These are phyloP conservation scores for Leccinum brunneo-olivaceum DNA, from an alignment of 1,284 basidiomycete species.

Conservation along the genomic window DNA sequence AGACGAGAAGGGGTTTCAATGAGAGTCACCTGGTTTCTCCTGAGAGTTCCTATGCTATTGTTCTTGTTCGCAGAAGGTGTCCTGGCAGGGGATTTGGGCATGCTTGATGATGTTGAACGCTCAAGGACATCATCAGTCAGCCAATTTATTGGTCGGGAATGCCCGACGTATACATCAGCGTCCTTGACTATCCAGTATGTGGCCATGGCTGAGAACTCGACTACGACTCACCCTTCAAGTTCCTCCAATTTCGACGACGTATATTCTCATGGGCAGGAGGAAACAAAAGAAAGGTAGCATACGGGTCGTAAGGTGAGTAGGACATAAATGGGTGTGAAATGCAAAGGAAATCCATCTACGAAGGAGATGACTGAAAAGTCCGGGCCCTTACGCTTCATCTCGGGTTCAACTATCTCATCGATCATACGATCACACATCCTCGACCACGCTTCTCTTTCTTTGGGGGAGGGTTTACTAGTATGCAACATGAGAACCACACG, in stretches of 20 bases:
- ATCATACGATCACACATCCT: slow-evolving; percentile 69
- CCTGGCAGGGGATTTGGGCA: slow-evolving; percentile 19
- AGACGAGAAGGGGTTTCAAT: neutral
- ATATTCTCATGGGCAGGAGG: slow-evolving; percentile 17
- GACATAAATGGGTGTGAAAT: slow-evolving; percentile 56
- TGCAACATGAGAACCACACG: slow-evolving; percentile 12
- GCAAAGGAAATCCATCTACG: slow-evolving; percentile 32
- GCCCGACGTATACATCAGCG: too few relatives aligned
- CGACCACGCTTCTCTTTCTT: slow-evolving; percentile 46
- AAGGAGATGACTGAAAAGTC: slow-evolving; percentile 16
- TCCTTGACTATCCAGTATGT: too few relatives aligned
- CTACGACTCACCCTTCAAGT: neutral
- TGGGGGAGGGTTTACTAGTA: slow-evolving; percentile 67
- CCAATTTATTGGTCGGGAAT: neutral
- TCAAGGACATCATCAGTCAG: too few relatives aligned
- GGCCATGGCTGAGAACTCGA: too few relatives aligned
- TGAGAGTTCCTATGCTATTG: slow-evolving; percentile 34
- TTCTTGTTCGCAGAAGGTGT: slow-evolving; percentile 6
- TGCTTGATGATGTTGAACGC: slow-evolving; percentile 1
- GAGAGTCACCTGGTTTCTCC: slow-evolving; percentile 48
- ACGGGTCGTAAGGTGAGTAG: slow-evolving; percentile 41
- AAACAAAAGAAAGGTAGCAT: slow-evolving; percentile 22
- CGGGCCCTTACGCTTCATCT: slow-evolving; percentile 8
- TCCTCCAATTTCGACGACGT: slow-evolving; percentile 6
- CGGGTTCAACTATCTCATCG: slow-evolving; percentile 12